A percentile compares a stretch with the other conserved stretches of the same genome.
Conservation (phyloP, 2,329 filamentous ascomycete genomes). For the Alternaria sp. region DNA sequence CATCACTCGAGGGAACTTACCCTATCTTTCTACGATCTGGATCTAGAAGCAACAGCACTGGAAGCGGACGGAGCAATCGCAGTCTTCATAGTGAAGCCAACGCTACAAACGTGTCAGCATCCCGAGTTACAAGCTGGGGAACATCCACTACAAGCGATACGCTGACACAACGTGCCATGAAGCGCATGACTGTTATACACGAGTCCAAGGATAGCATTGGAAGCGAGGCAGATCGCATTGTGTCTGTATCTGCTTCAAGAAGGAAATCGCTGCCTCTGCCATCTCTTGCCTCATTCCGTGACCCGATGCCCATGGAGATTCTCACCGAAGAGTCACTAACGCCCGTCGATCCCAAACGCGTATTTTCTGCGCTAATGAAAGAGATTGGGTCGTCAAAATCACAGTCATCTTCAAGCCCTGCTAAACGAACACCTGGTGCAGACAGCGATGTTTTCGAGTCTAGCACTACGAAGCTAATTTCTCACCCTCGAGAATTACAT, state of each 20-base stretch:
- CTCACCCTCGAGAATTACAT: conserved; percentile 16
- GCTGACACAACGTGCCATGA: conserved; percentile 60
- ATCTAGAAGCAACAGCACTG: conserved; percentile 36
- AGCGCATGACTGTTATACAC: conserved; percentile 71
- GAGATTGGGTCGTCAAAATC: conserved; percentile 41
- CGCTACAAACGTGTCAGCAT: conserved; percentile 61
- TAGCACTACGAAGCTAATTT: conserved; percentile 31
- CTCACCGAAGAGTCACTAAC: conserved; percentile 37
- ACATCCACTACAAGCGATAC: conserved; percentile 68
- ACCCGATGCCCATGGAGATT: conserved; percentile 45
- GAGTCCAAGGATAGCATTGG: conserved; percentile 58
- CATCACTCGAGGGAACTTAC: conserved; percentile 31
- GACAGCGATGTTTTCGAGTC: conserved; percentile 43
- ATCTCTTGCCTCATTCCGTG: conserved; percentile 39
- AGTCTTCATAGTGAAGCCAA: conserved; percentile 51
- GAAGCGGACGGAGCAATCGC: conserved; percentile 36
- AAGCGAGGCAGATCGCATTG: conserved; percentile 34
- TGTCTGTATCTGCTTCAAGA: conserved; percentile 14
- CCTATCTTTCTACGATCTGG: conserved; percentile 25
- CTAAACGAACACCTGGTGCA: conserved; percentile 24
- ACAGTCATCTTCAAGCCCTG: background rate
- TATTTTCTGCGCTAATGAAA: conserved; percentile 50
- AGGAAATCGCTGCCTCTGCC: conserved; percentile 35
- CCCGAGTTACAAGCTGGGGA: conserved; percentile 74
- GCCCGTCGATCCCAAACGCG: conserved; percentile 45